Conservation (phyloP, 345 rosid species). For the Hirschfeldia incana region DNA sequence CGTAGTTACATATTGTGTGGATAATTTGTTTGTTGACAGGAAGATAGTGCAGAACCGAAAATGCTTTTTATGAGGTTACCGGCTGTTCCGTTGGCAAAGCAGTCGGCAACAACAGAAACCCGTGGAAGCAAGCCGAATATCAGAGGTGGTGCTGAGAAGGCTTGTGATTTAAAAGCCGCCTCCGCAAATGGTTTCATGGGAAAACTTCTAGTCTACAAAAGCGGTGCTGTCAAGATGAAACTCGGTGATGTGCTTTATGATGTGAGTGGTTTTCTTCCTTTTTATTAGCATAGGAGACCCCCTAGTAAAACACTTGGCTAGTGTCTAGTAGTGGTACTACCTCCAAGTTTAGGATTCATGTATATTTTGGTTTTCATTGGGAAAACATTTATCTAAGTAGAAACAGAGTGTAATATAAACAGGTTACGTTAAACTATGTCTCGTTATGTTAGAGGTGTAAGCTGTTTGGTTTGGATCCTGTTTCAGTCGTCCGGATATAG, state of each 20-base stretch:
- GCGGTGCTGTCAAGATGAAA: constrained; percentile 84
- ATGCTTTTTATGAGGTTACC: constrained; percentile 74
- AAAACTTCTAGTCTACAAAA: constrained; percentile 74
- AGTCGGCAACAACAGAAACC: constrained; percentile 41
- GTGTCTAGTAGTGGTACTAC: not conserved
- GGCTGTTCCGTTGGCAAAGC: constrained; percentile 55
- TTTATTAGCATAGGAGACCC: not conserved
- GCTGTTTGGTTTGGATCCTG: not conserved
- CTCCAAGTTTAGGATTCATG: not conserved
- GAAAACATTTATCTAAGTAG: not conserved
- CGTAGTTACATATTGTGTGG: constrained; percentile 2
- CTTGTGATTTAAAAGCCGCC: constrained; percentile 45
- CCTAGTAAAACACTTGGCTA: not conserved
- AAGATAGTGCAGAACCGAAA: constrained; percentile 59
- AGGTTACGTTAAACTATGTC: too few species aligned
- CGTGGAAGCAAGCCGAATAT: constrained; percentile 34
- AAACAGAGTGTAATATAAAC: not conserved
- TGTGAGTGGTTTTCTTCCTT: constrained; percentile 48
- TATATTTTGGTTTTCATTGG: not conserved
- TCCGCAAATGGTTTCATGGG: constrained; percentile 83
- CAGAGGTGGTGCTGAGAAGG: not conserved
- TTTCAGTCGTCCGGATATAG: not conserved
- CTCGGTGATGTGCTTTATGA: constrained; percentile 68
- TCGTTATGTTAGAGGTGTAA: not conserved
- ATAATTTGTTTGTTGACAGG: constrained; percentile 48